phyloP scores from a whole-genome alignment of 441 rosid genomes.

The Gossypium trilobum region DNA sequence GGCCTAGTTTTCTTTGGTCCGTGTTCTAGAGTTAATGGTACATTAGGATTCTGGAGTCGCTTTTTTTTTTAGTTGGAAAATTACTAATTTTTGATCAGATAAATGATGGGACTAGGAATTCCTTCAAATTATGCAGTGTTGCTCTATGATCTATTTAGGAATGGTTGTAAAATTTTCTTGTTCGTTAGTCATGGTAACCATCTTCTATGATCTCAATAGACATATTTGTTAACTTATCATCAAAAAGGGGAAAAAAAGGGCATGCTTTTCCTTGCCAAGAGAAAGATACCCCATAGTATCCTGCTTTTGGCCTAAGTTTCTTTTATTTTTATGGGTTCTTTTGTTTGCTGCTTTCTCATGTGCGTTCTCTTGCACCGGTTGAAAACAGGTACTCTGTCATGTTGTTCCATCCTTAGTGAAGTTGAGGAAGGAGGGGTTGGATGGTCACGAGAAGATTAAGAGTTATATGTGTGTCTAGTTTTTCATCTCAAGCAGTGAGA shows the following conservation, averaged over 20 bases:
- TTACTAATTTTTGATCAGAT: not conserved
- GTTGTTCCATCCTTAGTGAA: slow-evolving; percentile 79
- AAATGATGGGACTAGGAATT: not conserved
- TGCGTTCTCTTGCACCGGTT: slow-evolving; percentile 11
- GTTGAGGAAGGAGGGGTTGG: slow-evolving; percentile 93
- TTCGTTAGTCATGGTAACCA: not conserved
- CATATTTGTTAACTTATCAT: not conserved
- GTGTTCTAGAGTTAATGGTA: not conserved
- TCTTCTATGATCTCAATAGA: not conserved
- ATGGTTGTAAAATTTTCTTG: not conserved
- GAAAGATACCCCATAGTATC: not conserved
- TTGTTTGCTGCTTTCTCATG: not conserved
- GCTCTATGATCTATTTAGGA: not conserved
- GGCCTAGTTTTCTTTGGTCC: not conserved
- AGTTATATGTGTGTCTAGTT: slow-evolving; percentile 91
- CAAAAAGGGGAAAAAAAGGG: not conserved
- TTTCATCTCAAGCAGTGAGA: slow-evolving; percentile 65
- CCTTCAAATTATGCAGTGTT: not conserved
- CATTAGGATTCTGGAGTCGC: not conserved
- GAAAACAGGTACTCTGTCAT: slow-evolving; percentile 68
- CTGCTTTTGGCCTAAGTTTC: not conserved
- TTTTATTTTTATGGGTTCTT: not conserved
- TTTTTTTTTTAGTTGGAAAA: not conserved
- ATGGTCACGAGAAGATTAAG: slow-evolving; percentile 93
- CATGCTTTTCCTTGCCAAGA: not conserved